Base-by-base conservation (phyloP, 139 green algal species). In the Deuterostichococcus epilithicus region DNA sequence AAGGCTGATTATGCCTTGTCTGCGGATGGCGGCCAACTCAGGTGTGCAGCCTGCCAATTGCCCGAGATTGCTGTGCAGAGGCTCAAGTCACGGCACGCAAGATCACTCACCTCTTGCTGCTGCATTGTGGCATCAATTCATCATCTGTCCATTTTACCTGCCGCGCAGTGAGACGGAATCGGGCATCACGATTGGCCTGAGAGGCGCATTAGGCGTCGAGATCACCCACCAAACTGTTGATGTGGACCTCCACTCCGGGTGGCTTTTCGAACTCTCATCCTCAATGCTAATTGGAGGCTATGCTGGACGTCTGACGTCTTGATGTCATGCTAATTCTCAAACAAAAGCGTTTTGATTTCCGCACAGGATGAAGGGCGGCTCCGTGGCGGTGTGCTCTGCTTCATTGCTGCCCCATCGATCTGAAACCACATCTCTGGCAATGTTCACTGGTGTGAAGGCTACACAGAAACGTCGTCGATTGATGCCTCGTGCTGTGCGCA, bases 21-120 rank as follows among this genome's bases (percentile, higher is more conserved):
- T 6, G 90, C 90, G 32, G 90, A 94, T 39, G 90, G 90, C 0
- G 73, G 81, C 0, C 90, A 94, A 80, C 70, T 80, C 13, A 69
- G 22, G 25, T 28, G 18, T 52, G 22, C 34, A n/a, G 35, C 58
- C 35, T 15, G 37, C 10, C 72, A 76, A 44, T 35, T 63, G 37
- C 38, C 42, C 72, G 68, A 47, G 30, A n/a, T 68, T 52, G 42
- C 42, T 52, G 42, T 23, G 42, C 10, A 52, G 42, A 52, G 10
- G 13, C 42, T 52, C n/a, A n/a, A n/a, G n/a, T n/a, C n/a, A n/a
- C n/a, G n/a, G n/a, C n/a, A n/a, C n/a, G n/a, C n/a, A n/a, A n/a
- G n/a, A n/a, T n/a, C n/a, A n/a, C n/a, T n/a, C n/a, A n/a, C n/a
- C n/a, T n/a, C n/a, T n/a, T n/a, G n/a, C n/a, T n/a, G n/a, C n/a